phyloP scores from a whole-genome alignment of 2,329 filamentous ascomycete genomes.

The Intubia oerlemansii region DNA sequence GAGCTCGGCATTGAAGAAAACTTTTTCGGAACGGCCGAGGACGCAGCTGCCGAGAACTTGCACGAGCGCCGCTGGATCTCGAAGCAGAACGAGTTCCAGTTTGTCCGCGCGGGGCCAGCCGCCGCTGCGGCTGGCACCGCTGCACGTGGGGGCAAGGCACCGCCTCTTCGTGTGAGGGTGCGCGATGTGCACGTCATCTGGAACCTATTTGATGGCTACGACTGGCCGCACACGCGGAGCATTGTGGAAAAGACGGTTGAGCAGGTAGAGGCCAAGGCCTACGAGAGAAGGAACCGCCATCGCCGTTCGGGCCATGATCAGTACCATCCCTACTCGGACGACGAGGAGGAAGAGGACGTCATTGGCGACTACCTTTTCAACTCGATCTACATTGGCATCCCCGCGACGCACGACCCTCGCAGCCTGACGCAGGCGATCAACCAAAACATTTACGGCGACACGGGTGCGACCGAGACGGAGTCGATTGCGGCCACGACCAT shows the following conservation, averaged over 20 bases:
- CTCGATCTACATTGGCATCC: conserved; percentile 91
- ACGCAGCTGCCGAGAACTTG: conserved; percentile 25
- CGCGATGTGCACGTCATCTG: conserved; percentile 86
- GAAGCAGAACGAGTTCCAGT: conserved; percentile 53
- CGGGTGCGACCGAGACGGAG: conserved; percentile 64
- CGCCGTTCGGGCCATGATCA: conserved; percentile 31
- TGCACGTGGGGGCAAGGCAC: background rate
- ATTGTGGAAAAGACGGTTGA: conserved; percentile 75
- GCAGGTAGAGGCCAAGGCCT: conserved; percentile 64
- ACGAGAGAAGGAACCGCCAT: conserved; percentile 44
- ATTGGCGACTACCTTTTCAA: conserved; percentile 97
- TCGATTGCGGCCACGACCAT: conserved; percentile 57
- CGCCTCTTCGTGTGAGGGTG: conserved; percentile 57
- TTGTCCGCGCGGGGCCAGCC: conserved; percentile 6
- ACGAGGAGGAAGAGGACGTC: conserved; percentile 62
- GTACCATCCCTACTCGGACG: conserved; percentile 20
- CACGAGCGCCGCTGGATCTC: conserved; percentile 54
- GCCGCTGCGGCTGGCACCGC: conserved; percentile 19
- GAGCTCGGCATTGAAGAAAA: conserved; percentile 23
- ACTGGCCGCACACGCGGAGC: conserved; percentile 77
- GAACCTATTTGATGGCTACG: conserved; percentile 95
- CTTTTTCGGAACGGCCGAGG: conserved; percentile 47
- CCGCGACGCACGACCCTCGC: conserved; percentile 63
- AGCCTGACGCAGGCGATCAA: conserved; percentile 75
- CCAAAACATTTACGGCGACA: conserved; percentile 57